Evolutionary conservation across 257 asterid genomes (phyloP).

Genomic region (Jasminum sambac): DNA sequence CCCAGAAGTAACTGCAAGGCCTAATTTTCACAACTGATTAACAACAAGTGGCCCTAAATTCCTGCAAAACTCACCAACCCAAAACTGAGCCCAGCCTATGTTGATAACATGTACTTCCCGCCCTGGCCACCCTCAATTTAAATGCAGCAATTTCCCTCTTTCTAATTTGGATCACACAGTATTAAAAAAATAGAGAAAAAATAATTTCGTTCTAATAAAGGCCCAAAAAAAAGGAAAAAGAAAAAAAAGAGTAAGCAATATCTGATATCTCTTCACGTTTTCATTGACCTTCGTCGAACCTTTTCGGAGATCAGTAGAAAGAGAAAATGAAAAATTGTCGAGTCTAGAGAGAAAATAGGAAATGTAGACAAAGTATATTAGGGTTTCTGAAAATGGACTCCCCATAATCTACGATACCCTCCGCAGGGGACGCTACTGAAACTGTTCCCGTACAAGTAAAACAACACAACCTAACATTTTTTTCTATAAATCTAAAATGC

Average conservation of each 20-base stretch:
- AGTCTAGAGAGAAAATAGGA: constrained; percentile 30
- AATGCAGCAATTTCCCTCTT: constrained; percentile 22
- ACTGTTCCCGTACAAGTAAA: constrained; percentile 32
- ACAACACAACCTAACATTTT: constrained; percentile 7
- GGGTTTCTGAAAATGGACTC: constrained; percentile 49
- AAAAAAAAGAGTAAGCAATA: constrained; percentile 3
- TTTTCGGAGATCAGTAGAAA: constrained; percentile 15
- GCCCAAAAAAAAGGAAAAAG: not conserved
- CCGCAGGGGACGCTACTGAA: constrained; percentile 22
- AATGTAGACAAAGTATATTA: constrained; percentile 33
- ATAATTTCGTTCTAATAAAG: constrained; percentile 11
- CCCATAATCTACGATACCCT: constrained; percentile 37
- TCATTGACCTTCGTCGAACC: constrained; percentile 24
- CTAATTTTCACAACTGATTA: no score
- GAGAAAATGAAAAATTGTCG: constrained; percentile 10
- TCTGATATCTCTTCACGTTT: constrained; percentile 22
- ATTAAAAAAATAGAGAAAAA: not conserved
- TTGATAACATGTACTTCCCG: constrained; percentile 37
- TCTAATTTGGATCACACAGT: not conserved
- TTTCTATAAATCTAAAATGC: not conserved
- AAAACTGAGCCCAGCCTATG: not conserved
- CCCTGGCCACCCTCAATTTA: constrained; percentile 31
- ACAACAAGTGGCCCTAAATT: no score
- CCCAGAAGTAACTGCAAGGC: no score
- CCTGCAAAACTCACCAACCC: no score